Evolutionary conservation across 2,329 filamentous ascomycete genomes (phyloP), one percentile per base, ranked within the genome.

Genomic region (Lecanicillium sp.): DNA sequence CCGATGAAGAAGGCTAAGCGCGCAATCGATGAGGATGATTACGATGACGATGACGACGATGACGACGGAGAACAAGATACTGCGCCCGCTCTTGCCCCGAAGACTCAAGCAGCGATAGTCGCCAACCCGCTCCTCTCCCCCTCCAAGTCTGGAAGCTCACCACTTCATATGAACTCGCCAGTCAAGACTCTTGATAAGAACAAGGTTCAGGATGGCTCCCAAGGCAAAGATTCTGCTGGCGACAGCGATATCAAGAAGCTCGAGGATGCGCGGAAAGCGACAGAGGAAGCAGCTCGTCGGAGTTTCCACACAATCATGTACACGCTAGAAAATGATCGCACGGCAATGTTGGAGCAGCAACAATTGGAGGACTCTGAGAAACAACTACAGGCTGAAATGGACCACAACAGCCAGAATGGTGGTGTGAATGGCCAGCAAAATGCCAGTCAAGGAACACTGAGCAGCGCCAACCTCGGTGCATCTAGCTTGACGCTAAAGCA

Each of bases 331-430:
- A 93, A 91, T 63, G 93, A 98, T 63, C 81, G 88, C 48, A 89
- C 91, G 58, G 93, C 93, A 41, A 97, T 98, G 93, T 70, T 97
- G 49, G 93, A 98, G 66, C 93, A 98, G 67, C 90, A 97, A 66
- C 89, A 91, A 65, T 77, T 98, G 21, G 93, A 98, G 62, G 93
- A 97, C 65, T 90, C 94, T 1, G 93, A 98, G 65, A 86, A 94
- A 63, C 90, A 95, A 64, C 85, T 97, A 9, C 91, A 97, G 65
- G 90, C 90, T 12, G 93, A 98, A 68, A 93, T 95, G 76, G 90
- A 90, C 45, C 78, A 83, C 60, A 79, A 77, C 46, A 24, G 38
- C 14, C 45, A 41, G 11, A n/a, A n/a, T n/a, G 77, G 67, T 48
- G 71, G 70, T 51, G 71, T 70, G 51, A 71, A 70, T 44, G 71